These are phyloP conservation scores for Aspergillus aculeatinus DNA, from an alignment of 2,329 filamentous ascomycete species.

Conservation along the genomic window DNA sequence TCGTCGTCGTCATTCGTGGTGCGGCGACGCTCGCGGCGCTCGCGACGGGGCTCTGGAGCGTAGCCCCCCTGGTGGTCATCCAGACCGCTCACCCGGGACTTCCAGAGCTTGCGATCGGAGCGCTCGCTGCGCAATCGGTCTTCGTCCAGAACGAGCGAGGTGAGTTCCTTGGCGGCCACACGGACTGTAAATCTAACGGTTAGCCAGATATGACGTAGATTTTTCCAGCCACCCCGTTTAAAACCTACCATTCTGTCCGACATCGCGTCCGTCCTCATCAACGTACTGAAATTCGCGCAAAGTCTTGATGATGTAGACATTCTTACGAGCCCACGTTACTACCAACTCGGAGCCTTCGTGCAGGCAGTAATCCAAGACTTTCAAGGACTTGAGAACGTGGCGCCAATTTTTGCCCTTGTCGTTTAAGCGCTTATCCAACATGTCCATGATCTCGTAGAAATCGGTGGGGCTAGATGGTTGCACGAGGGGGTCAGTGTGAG, in stretches of 20 bases:
- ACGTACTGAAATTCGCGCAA: constrained; percentile 95
- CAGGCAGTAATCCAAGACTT: constrained; percentile 95
- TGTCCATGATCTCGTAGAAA: constrained; percentile 99
- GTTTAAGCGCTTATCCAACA: constrained; percentile 97
- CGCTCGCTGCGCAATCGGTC: constrained; percentile 87
- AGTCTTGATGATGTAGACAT: constrained; percentile 98
- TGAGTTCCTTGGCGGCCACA: constrained; percentile 93
- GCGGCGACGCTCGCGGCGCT: constrained; percentile 51
- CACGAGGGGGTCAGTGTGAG: not conserved
- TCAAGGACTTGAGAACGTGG: constrained; percentile 94
- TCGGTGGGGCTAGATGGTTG: constrained; percentile 72
- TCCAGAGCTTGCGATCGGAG: constrained; percentile 91
- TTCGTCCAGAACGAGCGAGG: constrained; percentile 86
- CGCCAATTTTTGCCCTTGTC: constrained; percentile 99
- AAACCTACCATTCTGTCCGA: constrained; percentile 87
- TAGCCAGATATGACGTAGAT: not conserved
- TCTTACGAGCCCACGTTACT: constrained; percentile 96
- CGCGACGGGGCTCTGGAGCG: constrained; percentile 42
- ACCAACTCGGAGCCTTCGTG: constrained; percentile 96
- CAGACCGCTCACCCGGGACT: constrained; percentile 89
- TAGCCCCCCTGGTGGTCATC: constrained; percentile 63
- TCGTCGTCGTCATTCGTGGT: constrained; percentile 75
- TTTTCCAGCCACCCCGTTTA: not conserved
- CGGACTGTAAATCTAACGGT: constrained; percentile 62
- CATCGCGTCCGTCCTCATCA: constrained; percentile 91